Conservation (phyloP, 345 rosid species). For the Aquilaria malaccensis region DNA sequence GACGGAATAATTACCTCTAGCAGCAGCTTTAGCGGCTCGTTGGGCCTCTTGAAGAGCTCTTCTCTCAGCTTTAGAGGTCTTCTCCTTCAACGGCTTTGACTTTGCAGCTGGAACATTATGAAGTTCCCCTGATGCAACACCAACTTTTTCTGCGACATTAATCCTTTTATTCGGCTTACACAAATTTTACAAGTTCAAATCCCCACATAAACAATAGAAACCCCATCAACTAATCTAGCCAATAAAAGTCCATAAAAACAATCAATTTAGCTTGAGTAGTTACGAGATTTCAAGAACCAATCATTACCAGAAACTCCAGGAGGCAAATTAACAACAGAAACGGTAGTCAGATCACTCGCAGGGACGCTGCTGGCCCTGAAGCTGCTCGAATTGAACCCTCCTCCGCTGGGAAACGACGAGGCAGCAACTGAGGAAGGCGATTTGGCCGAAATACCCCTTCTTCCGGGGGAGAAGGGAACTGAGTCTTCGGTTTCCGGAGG, state of each 20-base stretch:
- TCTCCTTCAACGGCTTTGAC: slow-evolving; percentile 66
- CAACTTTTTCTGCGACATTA: slow-evolving; percentile 40
- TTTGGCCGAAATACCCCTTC: slow-evolving; percentile 30
- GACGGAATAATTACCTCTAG: slow-evolving; percentile 51
- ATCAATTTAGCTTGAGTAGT: not conserved
- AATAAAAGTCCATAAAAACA: not conserved
- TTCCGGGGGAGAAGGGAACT: slow-evolving; percentile 31
- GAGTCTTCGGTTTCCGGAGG: slow-evolving; percentile 24
- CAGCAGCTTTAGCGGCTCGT: slow-evolving; percentile 82
- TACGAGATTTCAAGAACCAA: too few species aligned
- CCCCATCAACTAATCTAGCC: not conserved
- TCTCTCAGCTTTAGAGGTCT: slow-evolving; percentile 87
- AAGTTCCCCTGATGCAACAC: slow-evolving; percentile 35
- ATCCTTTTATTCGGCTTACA: not conserved
- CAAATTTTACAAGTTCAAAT: not conserved
- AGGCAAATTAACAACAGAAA: slow-evolving; percentile 55
- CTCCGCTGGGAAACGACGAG: slow-evolving; percentile 32
- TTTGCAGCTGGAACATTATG: slow-evolving; percentile 40
- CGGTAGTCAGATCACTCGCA: slow-evolving; percentile 56
- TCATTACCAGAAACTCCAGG: slow-evolving; percentile 48
- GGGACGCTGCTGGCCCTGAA: slow-evolving; percentile 61
- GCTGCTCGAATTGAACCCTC: slow-evolving; percentile 30
- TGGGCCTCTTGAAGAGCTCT: slow-evolving; percentile 94
- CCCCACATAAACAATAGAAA: not conserved
- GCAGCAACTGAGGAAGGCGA: slow-evolving; percentile 19